phyloP scores from a whole-genome alignment of 2,329 filamentous ascomycete genomes.

The Cercospora berteroae region DNA sequence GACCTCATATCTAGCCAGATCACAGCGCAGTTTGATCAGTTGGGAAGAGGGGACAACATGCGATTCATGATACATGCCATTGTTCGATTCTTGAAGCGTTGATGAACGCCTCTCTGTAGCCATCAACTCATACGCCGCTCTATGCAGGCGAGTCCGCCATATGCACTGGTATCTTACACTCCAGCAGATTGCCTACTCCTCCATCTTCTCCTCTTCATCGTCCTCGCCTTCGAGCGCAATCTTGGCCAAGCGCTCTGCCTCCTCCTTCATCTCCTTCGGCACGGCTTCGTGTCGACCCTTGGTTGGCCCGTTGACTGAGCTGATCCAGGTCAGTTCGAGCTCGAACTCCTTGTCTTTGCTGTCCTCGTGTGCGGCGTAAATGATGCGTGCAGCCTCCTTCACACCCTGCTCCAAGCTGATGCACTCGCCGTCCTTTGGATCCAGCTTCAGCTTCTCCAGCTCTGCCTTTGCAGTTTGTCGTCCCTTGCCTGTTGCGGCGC shows the following conservation, averaged over 20 bases:
- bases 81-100: neutral
- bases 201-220: slow-evolving; percentile 50
- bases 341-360: slow-evolving; percentile 99
- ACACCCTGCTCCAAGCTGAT: slow-evolving; percentile 83
- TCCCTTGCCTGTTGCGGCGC: slow-evolving; percentile 94
- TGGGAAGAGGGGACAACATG: neutral
- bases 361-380: slow-evolving; percentile 96
- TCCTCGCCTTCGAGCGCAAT: slow-evolving; percentile 84
- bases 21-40: neutral
- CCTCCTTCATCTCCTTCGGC: slow-evolving; percentile 82
- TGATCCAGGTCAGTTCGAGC: slow-evolving; percentile 99
- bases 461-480: slow-evolving; percentile 96
- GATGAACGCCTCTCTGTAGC: slow-evolving; percentile 1
- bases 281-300: slow-evolving; percentile 93
- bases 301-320: slow-evolving; percentile 76
- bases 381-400: slow-evolving; percentile 94
- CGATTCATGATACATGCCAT: slow-evolving; percentile 8
- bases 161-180: slow-evolving; percentile 25
- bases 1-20: neutral
- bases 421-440: slow-evolving; percentile 58
- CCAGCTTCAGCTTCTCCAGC: slow-evolving; percentile 92
- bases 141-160: slow-evolving; percentile 16
- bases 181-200: slow-evolving; percentile 22
- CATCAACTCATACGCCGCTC: slow-evolving; percentile 11
- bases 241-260: slow-evolving; percentile 91